Evolutionary conservation across 2,329 filamentous ascomycete genomes (phyloP), one percentile per base, ranked within the genome.

Genomic region (Aspergillus caelatus): DNA sequence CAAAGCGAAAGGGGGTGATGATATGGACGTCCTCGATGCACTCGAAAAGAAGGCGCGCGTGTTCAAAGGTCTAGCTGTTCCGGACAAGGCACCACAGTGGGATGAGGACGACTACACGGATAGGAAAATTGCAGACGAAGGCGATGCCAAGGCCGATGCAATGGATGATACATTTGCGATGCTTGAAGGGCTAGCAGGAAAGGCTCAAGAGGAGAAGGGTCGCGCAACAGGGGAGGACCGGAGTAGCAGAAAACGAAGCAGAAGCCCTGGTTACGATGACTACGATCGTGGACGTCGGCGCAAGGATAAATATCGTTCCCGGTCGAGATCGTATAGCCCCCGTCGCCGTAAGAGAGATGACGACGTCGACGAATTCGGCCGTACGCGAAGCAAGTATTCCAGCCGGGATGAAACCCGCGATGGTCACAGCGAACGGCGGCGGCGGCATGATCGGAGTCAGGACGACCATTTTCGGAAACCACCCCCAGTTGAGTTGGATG

Each of bases 111-210:
- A 79, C 23, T 77, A 78, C 39, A 70, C 71, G 74, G 72, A 58
- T 75, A 77, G 53, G 30, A 65, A 70, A 34, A 70, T 71, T n/a
- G 71, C 70, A 23, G 66, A 70, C n/a, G 76, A 75, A 48, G 68
- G 75, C 45, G 78, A 79, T 60, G 75, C 77, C 26, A 82, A 81
- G 63, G 81, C 80, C 1, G 91, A 92, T 74, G 91, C 88, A 23
- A 90, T 97, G 73, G 95, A 98, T 73, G 94, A 99, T 77, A 97
- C 95, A 0, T 88, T 99, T 71, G 94, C 94, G 0, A 85, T 96
- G 72, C 79, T 99, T n/a, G 95, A 98, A 77, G 91, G 89, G 0
- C 80, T 98, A 45, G 93, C 93, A 66, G 86, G 87, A 9, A 93
- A 91, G 72, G 81, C 83, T 57, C 83, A 76, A 61, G 72, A 75